phyloP scores from a whole-genome alignment of 148 eudicot genomes.

The Silene uniflora region DNA sequence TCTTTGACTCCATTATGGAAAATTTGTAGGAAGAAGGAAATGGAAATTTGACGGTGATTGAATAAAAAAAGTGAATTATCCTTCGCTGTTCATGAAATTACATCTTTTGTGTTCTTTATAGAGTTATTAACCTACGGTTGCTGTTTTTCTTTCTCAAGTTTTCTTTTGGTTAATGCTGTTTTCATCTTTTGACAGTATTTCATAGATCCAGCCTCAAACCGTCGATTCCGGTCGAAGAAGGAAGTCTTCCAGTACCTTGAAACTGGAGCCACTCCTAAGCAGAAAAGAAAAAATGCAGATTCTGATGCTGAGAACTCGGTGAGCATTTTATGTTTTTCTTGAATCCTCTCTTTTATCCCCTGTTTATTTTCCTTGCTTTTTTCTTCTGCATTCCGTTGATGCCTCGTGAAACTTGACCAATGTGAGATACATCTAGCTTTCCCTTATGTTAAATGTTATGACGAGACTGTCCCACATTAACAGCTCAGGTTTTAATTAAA shows the following conservation, averaged over 20 bases:
- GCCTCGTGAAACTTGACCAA: not conserved
- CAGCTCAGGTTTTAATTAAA: too few relatives aligned
- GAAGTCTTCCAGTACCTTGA: conserved; percentile 50
- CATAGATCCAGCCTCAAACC: conserved; percentile 30
- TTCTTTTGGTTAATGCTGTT: not conserved
- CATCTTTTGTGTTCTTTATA: not conserved
- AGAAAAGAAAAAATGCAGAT: conserved; percentile 24
- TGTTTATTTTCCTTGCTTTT: not conserved
- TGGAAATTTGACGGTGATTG: not conserved
- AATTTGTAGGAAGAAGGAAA: not conserved
- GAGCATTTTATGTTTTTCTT: conserved; percentile 20
- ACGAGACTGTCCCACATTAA: too few relatives aligned
- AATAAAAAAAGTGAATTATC: not conserved
- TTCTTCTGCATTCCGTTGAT: not conserved
- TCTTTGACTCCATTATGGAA: not conserved
- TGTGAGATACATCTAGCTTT: too few relatives aligned
- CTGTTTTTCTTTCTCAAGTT: not conserved
- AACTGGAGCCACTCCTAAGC: conserved; percentile 37
- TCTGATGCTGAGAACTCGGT: conserved; percentile 40
- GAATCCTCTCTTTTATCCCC: not conserved
- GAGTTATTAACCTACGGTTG: not conserved
- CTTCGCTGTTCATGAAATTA: not conserved
- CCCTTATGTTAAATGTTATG: too few relatives aligned
- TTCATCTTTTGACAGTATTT: conserved; percentile 48
- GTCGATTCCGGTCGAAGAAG: conserved; percentile 51